A percentile compares a stretch with the other conserved stretches of the same genome.
phyloP scores from a whole-genome alignment of 768 basidiomycete species.

The Hydnum rufescens region DNA sequence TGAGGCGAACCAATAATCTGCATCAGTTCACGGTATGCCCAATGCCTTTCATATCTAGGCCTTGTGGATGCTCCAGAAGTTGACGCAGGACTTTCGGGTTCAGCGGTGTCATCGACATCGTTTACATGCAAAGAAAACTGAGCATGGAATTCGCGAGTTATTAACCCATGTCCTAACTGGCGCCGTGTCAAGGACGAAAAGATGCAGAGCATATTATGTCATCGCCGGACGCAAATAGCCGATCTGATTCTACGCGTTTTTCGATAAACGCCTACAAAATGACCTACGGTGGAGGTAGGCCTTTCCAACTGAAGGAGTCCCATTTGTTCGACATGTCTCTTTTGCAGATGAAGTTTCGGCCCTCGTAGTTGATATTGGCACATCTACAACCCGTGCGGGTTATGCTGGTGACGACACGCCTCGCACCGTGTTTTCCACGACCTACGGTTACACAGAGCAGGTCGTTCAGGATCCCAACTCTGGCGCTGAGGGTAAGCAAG shows the following conservation, averaged over 20 bases:
- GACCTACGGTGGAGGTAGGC: constrained; percentile 60
- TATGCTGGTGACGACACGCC: constrained; percentile 97
- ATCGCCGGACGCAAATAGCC: too few relatives aligned
- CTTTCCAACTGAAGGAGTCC: not conserved
- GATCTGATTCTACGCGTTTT: too few relatives aligned
- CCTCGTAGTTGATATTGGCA: constrained; percentile 84
- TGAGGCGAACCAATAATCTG: not conserved
- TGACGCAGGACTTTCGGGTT: not conserved
- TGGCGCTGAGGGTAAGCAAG: constrained; percentile 16
- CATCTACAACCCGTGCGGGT: constrained; percentile 76
- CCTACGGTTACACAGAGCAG: constrained; percentile 50
- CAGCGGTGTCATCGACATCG: not conserved
- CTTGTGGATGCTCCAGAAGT: not conserved
- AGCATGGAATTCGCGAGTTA: too few relatives aligned
- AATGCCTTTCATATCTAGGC: not conserved
- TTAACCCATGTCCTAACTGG: too few relatives aligned
- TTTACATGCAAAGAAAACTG: too few relatives aligned
- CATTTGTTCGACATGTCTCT: not conserved
- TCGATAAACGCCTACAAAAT: too few relatives aligned
- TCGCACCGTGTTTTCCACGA: constrained; percentile 75
- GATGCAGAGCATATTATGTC: too few relatives aligned
- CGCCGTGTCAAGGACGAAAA: too few relatives aligned
- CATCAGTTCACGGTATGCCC: too few relatives aligned
- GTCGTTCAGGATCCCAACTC: not conserved
- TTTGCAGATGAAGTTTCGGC: constrained; percentile 85